Evolutionary conservation across 2,329 filamentous ascomycete genomes (phyloP), one percentile per base, ranked within the genome.

Genomic region (Diaporthe sp.): DNA sequence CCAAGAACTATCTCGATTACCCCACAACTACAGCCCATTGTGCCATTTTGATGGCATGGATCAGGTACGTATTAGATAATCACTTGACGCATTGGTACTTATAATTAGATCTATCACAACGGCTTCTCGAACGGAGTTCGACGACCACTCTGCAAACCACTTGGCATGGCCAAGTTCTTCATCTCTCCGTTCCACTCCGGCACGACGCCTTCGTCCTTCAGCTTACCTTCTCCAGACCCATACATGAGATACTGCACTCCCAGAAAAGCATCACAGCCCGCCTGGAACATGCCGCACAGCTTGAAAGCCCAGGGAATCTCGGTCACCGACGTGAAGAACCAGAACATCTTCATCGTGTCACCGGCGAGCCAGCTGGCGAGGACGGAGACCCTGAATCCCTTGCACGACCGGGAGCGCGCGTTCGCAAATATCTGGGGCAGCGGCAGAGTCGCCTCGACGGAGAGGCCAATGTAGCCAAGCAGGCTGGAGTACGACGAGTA

Each of bases 261-360:
- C 61, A 97, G 87, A 78, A 94, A 92, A 67, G 88, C 85, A 85
- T 97, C 94, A 84, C 95, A 96, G 31, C 86, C 87, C 28, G 94
- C 93, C 87, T 97, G 94, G 84, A 97, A 95, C 73, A 95, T 88
- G 78, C 94, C 95, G 81, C 94, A 96, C 28, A 95, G 85, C 86
- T 96, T 96, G 85, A 97, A 97, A 1, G 93, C 91, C 89, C 90
- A 89, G 0, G 94, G 94, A 44, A 97, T 94, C 80, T 89, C 87
- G 5, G 90, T 90, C 1, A 88, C 90, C 1, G 93, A 90, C 2
- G 92, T 94, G 77, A 96, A 93, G 86, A 96, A 97, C 92, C 92
- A 93, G 81, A 95, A 94, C 89, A 96, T 94, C 88, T 97, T 97
- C 92, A 97, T 95, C 12, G 90, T 88, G 83, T 97, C 94, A 77